Evolutionary conservation across 148 eudicot genomes (phyloP).

Genomic region (Persicaria maculosa): DNA sequence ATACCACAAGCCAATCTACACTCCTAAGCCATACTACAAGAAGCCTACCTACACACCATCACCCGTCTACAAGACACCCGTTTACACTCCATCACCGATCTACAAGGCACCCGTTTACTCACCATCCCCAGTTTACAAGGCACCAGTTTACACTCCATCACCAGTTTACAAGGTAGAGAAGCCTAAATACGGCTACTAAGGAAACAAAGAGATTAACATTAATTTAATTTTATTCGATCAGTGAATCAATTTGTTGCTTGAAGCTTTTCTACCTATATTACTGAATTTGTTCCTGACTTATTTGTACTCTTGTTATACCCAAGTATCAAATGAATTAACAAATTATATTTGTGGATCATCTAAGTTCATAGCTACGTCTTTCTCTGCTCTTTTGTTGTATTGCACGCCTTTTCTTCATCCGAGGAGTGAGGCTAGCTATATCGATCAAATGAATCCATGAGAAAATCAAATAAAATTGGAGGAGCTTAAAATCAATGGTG

Average conservation of each 20-base stretch:
- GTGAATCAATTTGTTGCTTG: background rate
- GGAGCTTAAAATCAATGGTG: no score
- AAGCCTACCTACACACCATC: background rate
- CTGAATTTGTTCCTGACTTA: background rate
- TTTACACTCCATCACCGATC: background rate
- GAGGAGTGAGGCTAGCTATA: no score
- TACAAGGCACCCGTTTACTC: background rate
- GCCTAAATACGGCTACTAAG: background rate
- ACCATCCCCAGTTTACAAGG: background rate
- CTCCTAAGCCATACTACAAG: background rate
- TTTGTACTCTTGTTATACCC: background rate
- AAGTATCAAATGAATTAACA: no score
- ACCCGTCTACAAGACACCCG: background rate
- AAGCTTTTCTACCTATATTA: background rate
- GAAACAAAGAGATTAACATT: background rate
- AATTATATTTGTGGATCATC: no score
- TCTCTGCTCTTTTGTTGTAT: no score
- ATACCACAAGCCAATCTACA: background rate
- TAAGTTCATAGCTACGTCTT: no score
- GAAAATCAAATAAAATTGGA: no score
- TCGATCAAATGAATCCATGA: no score
- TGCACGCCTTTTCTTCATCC: no score
- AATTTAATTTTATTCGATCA: background rate
- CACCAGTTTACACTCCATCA: constrained; percentile 6
- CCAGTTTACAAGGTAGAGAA: background rate